Conservation (phyloP, 208 protist species). For the Trypanosoma platydactyli region DNA sequence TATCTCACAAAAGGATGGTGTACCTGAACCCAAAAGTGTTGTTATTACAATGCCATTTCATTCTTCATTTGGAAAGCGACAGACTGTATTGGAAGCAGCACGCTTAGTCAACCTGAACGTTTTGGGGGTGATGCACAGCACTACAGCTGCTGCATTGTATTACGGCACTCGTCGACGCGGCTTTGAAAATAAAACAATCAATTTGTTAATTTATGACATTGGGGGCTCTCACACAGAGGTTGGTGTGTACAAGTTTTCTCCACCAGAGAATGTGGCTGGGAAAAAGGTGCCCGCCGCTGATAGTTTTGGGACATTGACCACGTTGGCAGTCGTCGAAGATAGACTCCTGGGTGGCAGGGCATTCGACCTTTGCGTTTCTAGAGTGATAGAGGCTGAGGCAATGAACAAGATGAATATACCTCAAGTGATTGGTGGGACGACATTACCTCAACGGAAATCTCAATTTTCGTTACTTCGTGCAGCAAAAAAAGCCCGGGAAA, state of each 20-base stretch:
- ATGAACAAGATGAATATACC: slow-evolving; percentile 67
- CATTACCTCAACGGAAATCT: slow-evolving; percentile 61
- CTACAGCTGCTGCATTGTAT: slow-evolving; percentile 89
- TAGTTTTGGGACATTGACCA: slow-evolving; percentile 74
- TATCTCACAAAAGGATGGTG: slow-evolving; percentile 53
- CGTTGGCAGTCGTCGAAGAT: slow-evolving; percentile 74
- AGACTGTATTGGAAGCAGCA: slow-evolving; percentile 90
- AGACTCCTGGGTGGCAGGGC: slow-evolving; percentile 78
- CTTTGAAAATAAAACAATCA: slow-evolving; percentile 69
- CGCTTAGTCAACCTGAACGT: slow-evolving; percentile 77
- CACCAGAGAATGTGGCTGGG: slow-evolving; percentile 27
- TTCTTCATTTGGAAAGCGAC: slow-evolving; percentile 72
- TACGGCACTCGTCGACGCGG: slow-evolving; percentile 82
- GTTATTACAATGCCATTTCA: slow-evolving; percentile 92
- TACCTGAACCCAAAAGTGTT: slow-evolving; percentile 52
- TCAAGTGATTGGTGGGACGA: slow-evolving; percentile 44
- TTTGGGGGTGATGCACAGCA: slow-evolving; percentile 90
- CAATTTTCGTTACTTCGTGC: slow-evolving; percentile 90
- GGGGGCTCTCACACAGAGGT: slow-evolving; percentile 86
- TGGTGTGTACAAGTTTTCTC: slow-evolving; percentile 83
- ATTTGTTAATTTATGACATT: slow-evolving; percentile 87
- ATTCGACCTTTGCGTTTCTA: slow-evolving; percentile 90
- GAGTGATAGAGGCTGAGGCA: slow-evolving; percentile 85
- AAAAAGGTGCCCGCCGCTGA: slow-evolving; percentile 38
- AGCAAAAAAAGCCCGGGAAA: slow-evolving; percentile 88